A percentile compares a stretch with the other conserved stretches of the same genome.
Evolutionary conservation across 441 rosid species (phyloP).

Genomic region (Pelargonium exstipulatum): DNA sequence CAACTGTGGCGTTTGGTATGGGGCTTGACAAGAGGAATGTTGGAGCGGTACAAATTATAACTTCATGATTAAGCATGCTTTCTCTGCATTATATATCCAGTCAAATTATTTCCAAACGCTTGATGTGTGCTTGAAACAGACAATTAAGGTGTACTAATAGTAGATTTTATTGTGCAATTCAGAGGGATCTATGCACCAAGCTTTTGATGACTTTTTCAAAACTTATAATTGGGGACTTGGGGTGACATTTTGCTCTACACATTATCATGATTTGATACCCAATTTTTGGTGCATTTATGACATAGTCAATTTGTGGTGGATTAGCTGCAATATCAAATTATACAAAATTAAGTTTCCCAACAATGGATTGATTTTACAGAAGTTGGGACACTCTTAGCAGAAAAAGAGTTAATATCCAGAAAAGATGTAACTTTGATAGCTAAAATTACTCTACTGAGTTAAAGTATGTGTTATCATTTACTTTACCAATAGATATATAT

Average conservation of each 20-base stretch:
- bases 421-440: too few species aligned
- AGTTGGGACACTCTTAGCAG: too few species aligned
- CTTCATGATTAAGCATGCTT: constrained; percentile 20
- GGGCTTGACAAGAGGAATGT: constrained; percentile 91
- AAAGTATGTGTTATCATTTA: too few species aligned
- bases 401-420: too few species aligned
- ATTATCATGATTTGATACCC: background rate
- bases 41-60: constrained; percentile 76
- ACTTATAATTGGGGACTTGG: background rate
- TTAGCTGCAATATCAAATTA: background rate
- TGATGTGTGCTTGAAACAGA: constrained; percentile 9
- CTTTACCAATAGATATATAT: too few species aligned
- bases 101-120: background rate
- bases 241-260: background rate
- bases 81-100: constrained; percentile 16
- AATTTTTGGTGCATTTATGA: background rate
- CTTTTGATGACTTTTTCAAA: background rate
- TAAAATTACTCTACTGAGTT: too few species aligned
- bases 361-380: too few species aligned
- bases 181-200: constrained; percentile 6
- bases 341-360: background rate
- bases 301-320: background rate
- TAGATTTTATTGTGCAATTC: constrained; percentile 12
- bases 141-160: background rate
- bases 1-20: constrained; percentile 99